Evolutionary conservation across 495 filamentous ascomycete species (phyloP), one percentile per base, ranked within the genome.

Genomic region (Xylaria nigripes): DNA sequence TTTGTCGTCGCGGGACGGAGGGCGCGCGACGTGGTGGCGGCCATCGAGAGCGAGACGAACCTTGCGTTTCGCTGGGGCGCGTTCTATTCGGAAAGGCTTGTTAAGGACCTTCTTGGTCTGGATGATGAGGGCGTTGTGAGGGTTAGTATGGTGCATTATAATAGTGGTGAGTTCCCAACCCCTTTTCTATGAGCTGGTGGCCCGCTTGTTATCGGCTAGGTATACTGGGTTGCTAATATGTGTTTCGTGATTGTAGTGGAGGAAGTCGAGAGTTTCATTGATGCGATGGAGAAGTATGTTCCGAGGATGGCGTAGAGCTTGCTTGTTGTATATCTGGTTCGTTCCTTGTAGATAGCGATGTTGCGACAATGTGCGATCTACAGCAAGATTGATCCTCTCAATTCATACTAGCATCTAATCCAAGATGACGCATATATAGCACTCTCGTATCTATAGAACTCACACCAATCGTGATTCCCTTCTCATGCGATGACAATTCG

Each of bases 71-170:
- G 84, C 45, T 87, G 78, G 76, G 86, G 86, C 7, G 70, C 75
- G 49, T 87, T 87, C 62, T 88, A 89, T 65, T 82, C 77, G 46
- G 73, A 81, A 50, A 65, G 84, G 54, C 60, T 89, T 61, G 67
- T 82, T 9, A 57, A 75, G 38, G 79, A 85, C n/a, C 67, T 85
- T 7, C 63, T 87, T 25, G 77, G 76, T 2, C 56, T 87, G 50
- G 75, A 66, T 0, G 59, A 59, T 2, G 80, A 84, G 56, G 86
- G 84, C 1, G 81, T 89, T 18, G 76, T 86, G 15, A 77, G 86
- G 64, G 82, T 87, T 32, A 84, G 79, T 59, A 72, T 87, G 71
- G 76, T 85, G 65, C 85, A 88, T 71, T 89, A 89, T 70, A 90
- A 89, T 62, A 87, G 81, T 6, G 69, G 84, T 83, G 61, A 76